Evolutionary conservation across 441 rosid genomes (phyloP).

Genomic region (Sinapis alba): DNA sequence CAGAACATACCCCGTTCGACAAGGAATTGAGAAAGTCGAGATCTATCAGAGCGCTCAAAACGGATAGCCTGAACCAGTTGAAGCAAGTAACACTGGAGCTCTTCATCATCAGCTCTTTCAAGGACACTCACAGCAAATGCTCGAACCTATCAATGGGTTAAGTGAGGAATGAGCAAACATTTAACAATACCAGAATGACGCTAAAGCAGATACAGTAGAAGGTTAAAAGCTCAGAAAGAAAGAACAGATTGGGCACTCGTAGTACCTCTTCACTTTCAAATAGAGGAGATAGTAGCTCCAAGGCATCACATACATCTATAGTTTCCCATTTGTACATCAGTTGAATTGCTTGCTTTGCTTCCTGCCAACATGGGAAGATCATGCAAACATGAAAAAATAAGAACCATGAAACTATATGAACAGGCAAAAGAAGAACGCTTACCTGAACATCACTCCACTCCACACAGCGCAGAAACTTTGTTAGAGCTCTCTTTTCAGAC

Average conservation of each 20-base stretch:
- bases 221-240: conserved; percentile 10
- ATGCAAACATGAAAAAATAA: conserved; percentile 33
- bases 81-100: conserved; percentile 96
- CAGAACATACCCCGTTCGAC: conserved; percentile 85
- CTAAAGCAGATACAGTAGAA: conserved; percentile 7
- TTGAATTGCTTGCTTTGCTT: conserved; percentile 94
- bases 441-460: conserved; percentile 99
- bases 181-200: conserved; percentile 1
- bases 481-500: conserved; percentile 97
- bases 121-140: conserved; percentile 99
- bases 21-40: conserved; percentile 92
- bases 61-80: conserved; percentile 99
- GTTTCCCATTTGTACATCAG: conserved; percentile 94
- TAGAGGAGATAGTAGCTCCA: conserved; percentile 94
- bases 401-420: conserved; percentile 15
- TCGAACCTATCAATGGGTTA: conserved; percentile 72
- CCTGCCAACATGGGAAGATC: conserved; percentile 57
- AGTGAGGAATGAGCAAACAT: conserved; percentile 31
- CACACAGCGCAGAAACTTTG: conserved; percentile 95
- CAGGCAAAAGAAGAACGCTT: conserved; percentile 28
- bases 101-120: conserved; percentile 98
- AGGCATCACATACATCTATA: conserved; percentile 94
- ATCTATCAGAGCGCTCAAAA: conserved; percentile 95
- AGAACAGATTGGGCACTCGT: conserved; percentile 1
- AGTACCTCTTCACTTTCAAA: conserved; percentile 98